Evolutionary conservation across 495 filamentous ascomycete species (phyloP), one percentile per base, ranked within the genome.

Genomic region (Lepidopterella palustris): DNA sequence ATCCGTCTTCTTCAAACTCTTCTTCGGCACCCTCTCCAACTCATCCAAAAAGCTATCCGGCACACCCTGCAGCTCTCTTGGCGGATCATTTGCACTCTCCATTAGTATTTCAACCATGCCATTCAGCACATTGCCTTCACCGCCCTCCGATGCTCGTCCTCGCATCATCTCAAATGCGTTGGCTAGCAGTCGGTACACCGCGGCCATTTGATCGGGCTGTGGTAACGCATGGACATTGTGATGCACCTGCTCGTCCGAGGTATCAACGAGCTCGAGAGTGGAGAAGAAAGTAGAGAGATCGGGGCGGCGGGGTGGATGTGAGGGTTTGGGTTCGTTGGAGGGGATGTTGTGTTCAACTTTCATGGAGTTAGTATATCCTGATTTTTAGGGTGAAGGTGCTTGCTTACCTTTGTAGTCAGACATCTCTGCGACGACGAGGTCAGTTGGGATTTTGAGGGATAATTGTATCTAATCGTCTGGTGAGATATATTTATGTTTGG

Each of bases 251-350:
- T 70, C 67, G 60, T 75, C 72, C 13, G 78, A 71, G 18, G 77
- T 80, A 57, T 77, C 74, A 60, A 88, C 82, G 57, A 82, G 78
- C 64, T 86, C 81, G 52, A 95, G 84, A 50, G 86, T 84, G 45
- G 85, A 77, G 77, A 87, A 91, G 82, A 97, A 97, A 72, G 86
- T 88, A 48, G 87, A 86, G 74, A 96, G 87, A 75, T 95, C 89
- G 35, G 90, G 84, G 48, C 88, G 88, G 40, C 74, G 76, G 27
- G 74, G 72, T 66, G 76, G 65, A 63, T 76, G 35, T 57, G 68
- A 60, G 54, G 75, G 63, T 57, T 66, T 55, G 39, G 59, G 40
- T n/a, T 70, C 54, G 25, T 60, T 61, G 11, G 68, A 48, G 32
- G 70, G 59, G 70, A 88, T 88, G 70, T 86, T 87, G 78, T 97